Base-by-base conservation (phyloP, 495 filamentous ascomycete species). In the Penicillium paxilli region DNA sequence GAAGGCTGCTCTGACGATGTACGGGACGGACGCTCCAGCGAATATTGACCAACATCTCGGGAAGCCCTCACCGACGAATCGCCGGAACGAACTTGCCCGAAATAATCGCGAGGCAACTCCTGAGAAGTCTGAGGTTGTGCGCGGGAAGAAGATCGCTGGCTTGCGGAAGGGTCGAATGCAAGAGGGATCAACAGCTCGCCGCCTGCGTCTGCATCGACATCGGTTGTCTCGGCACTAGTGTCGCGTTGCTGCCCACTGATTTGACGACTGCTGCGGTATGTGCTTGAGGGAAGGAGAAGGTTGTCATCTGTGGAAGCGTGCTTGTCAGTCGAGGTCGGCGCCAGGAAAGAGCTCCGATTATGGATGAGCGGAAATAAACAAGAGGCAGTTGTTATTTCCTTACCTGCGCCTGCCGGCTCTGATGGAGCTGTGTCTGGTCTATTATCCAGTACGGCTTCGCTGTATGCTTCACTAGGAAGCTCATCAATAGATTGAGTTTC, bases 121-220 rank as follows among this genome's bases (percentile, higher is more conserved):
- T 63, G 48, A 42, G 49, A 47, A 7, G 45, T 21, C 16, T 72
- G 67, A 30, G 68, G 51, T 40, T 71, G 66, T 26, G 52, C 54
- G 35, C 65, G 76, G 14, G 81, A 77, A 23, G 83, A 63, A 16
- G 55, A 76, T 26, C 83, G 74, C 24, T 83, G 78, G 17, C 82
- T 83, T 25, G 88, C 83, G 25, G 84, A 91, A 9, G 91, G 88
- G 60, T 98, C 94, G 40, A 96, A 82, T 23, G 90, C 90, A 59
- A 98, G 85, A 5, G 93, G 92, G 47, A 98, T 94, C 47, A 95
- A 88, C 54, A 95, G 89, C 55, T 88, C 84, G 52, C 91, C 90
- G 45, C 89, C 89, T 19, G 67, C 76, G 57, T 83, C 85, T 11
- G 26, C 46, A n/a, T 32, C 30, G 30, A 14, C 30, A 32, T 5